Evolutionary conservation across 139 green algal genomes (phyloP), one percentile per base, ranked within the genome.

Genomic region (Chlorella sorokiniana): DNA sequence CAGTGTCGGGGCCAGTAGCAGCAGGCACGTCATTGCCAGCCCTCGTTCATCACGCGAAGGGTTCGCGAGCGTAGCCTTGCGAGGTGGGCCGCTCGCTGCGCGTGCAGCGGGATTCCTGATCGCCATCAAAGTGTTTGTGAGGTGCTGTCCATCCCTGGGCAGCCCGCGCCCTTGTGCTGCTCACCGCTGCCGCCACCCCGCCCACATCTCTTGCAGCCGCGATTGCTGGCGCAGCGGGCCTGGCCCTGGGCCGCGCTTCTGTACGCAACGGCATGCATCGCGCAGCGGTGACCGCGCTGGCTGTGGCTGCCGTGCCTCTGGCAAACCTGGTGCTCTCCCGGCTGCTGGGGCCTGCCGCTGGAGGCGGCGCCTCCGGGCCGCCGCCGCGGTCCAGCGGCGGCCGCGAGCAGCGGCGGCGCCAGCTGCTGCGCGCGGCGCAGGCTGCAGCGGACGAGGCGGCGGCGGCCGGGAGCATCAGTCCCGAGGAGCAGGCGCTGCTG

Each of bases 191-290:
- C 25, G 7, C 41, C 27, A 16, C 4, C 40, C 68, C 38, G 41
- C 40, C 4, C 37, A 29, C 40, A 27, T 40, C 67, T 37, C 20
- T 16, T 44, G 72, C 72, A 79, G 72, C 72, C 9, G 51, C 72
- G 51, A 7, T 79, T 41, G 72, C 72, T 29, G 72, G 72, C 5
- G 37, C 41, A 31, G 72, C 72, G 6, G 72, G 72, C 4, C 52
- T 79, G 0, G 51, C 35, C 6, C 72, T 79, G 51, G 72, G 72
- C 22, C 72, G 52, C 25, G 72, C 72, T 14, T 68, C 51, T 22
- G 37, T 35, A 4, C 48, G 29, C 8, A 22, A 37, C 3, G 37
- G 72, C 10, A 35, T 52, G 9, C 72, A 48, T 23, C 72, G 29
- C 1, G 23, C 61, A 3, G 72, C 54, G 31, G 18, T 69, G 5